Evolutionary conservation across 805 yeast species (phyloP).

Genomic region (Monosporozyma unispora): DNA sequence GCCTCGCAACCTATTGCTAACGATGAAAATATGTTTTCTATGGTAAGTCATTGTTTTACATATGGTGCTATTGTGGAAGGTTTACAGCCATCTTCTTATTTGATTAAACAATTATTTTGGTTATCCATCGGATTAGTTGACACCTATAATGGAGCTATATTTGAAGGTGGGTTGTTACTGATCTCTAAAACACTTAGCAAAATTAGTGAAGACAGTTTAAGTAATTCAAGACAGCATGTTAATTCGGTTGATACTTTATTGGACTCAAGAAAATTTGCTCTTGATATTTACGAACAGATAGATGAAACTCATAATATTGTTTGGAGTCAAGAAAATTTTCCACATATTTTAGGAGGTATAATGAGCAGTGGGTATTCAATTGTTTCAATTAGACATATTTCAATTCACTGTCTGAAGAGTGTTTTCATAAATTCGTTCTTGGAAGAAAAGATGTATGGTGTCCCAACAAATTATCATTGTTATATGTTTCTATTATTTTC

Average conservation of each 20-base stretch:
- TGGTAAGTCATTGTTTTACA: conserved; percentile 33
- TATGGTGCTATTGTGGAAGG: conserved; percentile 35
- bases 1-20: conserved; percentile 28
- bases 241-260: conserved; percentile 7
- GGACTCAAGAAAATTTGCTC: conserved; percentile 34
- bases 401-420: conserved; percentile 37
- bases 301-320: conserved; percentile 36
- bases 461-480: conserved; percentile 15
- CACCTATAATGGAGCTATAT: conserved; percentile 30
- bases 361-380: conserved; percentile 50
- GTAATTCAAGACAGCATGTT: conserved; percentile 6
- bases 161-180: conserved; percentile 35
- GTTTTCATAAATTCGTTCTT: conserved; percentile 37
- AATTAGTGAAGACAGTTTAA: conserved; percentile 28
- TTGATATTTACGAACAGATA: conserved; percentile 30
- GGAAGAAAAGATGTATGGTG: conserved; percentile 23
- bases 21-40: conserved; percentile 24
- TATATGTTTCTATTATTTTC: conserved; percentile 32
- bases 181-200: conserved; percentile 30
- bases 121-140: conserved; percentile 27
- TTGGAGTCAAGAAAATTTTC: conserved; percentile 40
- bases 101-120: conserved; percentile 33
- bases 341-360: conserved; percentile 39
- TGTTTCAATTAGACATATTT: conserved; percentile 45
- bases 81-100: conserved; percentile 25